Evolutionary conservation across 2,329 filamentous ascomycete species (phyloP).

Genomic region (Raffaelea ambrosiae): DNA sequence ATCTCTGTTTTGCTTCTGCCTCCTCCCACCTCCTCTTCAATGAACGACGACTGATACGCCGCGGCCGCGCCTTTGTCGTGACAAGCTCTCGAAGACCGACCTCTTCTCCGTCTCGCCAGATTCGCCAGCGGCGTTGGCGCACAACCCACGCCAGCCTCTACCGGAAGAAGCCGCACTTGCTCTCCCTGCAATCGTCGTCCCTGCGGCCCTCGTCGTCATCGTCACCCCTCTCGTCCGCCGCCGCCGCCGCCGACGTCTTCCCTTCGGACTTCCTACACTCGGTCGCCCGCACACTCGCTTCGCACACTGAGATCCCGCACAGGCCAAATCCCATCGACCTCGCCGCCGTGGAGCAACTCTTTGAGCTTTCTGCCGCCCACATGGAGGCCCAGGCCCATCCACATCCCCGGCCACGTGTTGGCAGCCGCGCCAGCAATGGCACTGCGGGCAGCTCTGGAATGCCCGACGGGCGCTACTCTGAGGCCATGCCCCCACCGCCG

Average conservation of each 20-base stretch:
- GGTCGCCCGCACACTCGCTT: not conserved
- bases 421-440: slow-evolving; percentile 1
- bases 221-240: not conserved
- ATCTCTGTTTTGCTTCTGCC: slow-evolving; percentile 38
- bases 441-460: slow-evolving; percentile 10
- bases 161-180: slow-evolving; percentile 22
- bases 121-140: slow-evolving; percentile 24
- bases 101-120: slow-evolving; percentile 17
- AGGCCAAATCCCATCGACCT: slow-evolving; percentile 10
- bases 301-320: not conserved
- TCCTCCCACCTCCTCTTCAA: slow-evolving; percentile 35
- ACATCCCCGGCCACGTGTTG: slow-evolving; percentile 3
- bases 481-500: slow-evolving; percentile 27
- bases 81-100: slow-evolving; percentile 29
- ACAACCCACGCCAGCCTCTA: slow-evolving; percentile 28
- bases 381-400: slow-evolving; percentile 12
- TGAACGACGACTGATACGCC: slow-evolving; percentile 32
- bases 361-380: slow-evolving; percentile 1
- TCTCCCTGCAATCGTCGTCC: slow-evolving; percentile 4
- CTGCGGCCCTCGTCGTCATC: slow-evolving; percentile 1
- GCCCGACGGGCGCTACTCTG: slow-evolving; percentile 15
- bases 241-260: not conserved
- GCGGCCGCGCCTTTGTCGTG: slow-evolving; percentile 32
- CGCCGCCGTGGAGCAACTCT: slow-evolving; percentile 12
- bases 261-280: not conserved